Percentiles rank a stretch among this genome's conserved stretches.
These are phyloP conservation scores for Camelina neglecta DNA, from an alignment of 345 rosid genomes.

Conservation along the genomic window DNA sequence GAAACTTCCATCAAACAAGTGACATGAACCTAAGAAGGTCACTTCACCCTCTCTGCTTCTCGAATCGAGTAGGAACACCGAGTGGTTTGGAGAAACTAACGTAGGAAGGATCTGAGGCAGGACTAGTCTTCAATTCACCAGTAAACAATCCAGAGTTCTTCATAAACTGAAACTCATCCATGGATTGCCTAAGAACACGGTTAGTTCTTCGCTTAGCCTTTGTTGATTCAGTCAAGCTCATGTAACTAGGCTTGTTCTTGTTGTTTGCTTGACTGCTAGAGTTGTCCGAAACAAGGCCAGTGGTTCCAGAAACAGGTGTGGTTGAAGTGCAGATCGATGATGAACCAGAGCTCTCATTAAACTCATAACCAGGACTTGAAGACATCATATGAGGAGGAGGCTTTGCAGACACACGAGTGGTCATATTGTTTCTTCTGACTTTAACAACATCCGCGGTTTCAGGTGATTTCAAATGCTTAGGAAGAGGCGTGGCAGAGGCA, in stretches of 20 bases:
- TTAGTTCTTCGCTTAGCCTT: conserved; percentile 72
- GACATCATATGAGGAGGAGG: conserved; percentile 60
- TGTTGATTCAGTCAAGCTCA: conserved; percentile 85
- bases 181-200: conserved; percentile 72
- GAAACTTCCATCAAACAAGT: conserved; percentile 38
- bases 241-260: conserved; percentile 69
- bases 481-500: conserved; percentile 50
- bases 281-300: conserved; percentile 59
- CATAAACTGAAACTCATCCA: conserved; percentile 90
- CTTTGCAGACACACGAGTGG: conserved; percentile 76
- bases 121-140: conserved; percentile 50
- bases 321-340: conserved; percentile 78
- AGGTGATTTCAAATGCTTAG: conserved; percentile 54
- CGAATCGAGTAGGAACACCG: conserved; percentile 50
- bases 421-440: conserved; percentile 75
- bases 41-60: conserved; percentile 43
- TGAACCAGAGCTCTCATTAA: conserved; percentile 78
- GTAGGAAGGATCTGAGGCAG: conserved; percentile 52
- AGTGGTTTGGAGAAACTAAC: conserved; percentile 59
- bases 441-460: conserved; percentile 51
- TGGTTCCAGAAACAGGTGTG: conserved; percentile 66
- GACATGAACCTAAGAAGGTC: conserved; percentile 38
- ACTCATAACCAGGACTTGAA: conserved; percentile 80
- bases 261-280: conserved; percentile 44
- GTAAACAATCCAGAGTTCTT: conserved; percentile 56